These are phyloP conservation scores for Letharia columbiana DNA, from an alignment of 495 filamentous ascomycete genomes.

Conservation along the genomic window DNA sequence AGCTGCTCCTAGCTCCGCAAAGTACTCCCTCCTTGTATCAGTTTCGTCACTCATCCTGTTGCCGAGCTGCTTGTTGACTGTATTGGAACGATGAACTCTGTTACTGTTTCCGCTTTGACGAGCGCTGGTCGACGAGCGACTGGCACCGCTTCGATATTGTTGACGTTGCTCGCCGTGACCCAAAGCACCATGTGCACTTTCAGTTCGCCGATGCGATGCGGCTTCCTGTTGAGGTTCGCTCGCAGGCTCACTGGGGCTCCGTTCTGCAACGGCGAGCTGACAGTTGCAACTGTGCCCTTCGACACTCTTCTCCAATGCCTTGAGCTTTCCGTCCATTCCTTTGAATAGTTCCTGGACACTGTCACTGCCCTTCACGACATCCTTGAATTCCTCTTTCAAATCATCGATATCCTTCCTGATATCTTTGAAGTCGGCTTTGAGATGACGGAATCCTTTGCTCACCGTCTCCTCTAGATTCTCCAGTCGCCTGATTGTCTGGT, in stretches of 20 bases:
- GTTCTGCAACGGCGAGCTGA: background rate
- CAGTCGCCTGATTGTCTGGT: conserved; percentile 19
- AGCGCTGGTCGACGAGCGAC: conserved; percentile 12
- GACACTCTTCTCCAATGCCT: conserved; percentile 15
- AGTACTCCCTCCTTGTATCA: conserved; percentile 12
- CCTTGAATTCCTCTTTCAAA: conserved; percentile 7
- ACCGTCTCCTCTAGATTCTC: conserved; percentile 21
- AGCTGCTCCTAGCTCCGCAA: conserved; percentile 12
- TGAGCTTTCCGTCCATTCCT: conserved; percentile 17
- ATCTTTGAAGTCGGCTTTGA: conserved; percentile 20
- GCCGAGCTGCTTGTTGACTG: conserved; percentile 2
- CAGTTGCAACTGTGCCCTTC: conserved; percentile 12
- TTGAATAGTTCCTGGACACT: conserved; percentile 7
- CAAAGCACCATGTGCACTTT: conserved; percentile 15
- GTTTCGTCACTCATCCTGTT: conserved; percentile 14
- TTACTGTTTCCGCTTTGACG: conserved; percentile 15
- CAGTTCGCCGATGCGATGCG: conserved; percentile 16
- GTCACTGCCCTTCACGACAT: conserved; percentile 4
- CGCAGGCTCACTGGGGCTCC: conserved; percentile 9
- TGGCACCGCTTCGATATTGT: conserved; percentile 13
- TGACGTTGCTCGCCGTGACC: conserved; percentile 13
- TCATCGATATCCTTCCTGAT: conserved; percentile 16
- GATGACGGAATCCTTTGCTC: conserved; percentile 17
- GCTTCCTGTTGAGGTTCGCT: conserved; percentile 2
- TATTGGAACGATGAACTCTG: conserved; percentile 19